These are phyloP conservation scores for Inosperma sp. DNA, from an alignment of 768 basidiomycete species.

Conservation along the genomic window DNA sequence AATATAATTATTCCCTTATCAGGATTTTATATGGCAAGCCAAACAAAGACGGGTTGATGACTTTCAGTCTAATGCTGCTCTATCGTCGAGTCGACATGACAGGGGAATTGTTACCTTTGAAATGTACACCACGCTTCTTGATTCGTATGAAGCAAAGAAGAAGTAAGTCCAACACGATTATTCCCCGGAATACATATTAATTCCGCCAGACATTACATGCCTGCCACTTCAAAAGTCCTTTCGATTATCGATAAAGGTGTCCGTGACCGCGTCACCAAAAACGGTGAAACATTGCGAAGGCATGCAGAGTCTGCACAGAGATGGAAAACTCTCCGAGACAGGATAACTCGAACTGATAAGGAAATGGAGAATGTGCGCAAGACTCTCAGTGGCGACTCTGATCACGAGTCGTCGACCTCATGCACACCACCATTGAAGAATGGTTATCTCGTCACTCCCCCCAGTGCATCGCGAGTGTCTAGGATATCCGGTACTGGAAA, in stretches of 20 bases:
- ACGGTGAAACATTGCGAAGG: slow-evolving; percentile 88
- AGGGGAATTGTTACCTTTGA: slow-evolving; percentile 54
- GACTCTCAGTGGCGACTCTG: slow-evolving; percentile 51
- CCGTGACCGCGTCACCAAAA: slow-evolving; percentile 89
- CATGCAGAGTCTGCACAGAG: slow-evolving; percentile 86
- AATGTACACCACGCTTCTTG: slow-evolving; percentile 58
- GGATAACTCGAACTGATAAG: slow-evolving; percentile 72
- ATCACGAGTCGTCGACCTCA: slow-evolving; percentile 66
- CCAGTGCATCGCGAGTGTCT: slow-evolving; percentile 42
- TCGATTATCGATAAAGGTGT: slow-evolving; percentile 94
- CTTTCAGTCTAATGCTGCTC: slow-evolving; percentile 37
- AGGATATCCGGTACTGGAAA: slow-evolving; percentile 45
- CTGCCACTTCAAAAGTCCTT: slow-evolving; percentile 87
- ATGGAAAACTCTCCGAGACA: slow-evolving; percentile 76
- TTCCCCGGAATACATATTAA: slow-evolving; percentile 12
- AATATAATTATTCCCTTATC: slow-evolving; percentile 7
- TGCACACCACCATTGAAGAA: slow-evolving; percentile 49
- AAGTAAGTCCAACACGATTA: slow-evolving; percentile 45
- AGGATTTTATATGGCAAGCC: slow-evolving; percentile 88
- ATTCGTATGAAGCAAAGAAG: slow-evolving; percentile 85
- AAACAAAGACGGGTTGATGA: slow-evolving; percentile 52
- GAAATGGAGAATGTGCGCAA: slow-evolving; percentile 76
- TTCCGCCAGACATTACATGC: slow-evolving; percentile 78
- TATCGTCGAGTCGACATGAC: slow-evolving; percentile 46
- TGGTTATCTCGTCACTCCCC: slow-evolving; percentile 63